A percentile compares a stretch with the other conserved stretches of the same genome.
These are phyloP conservation scores for Beta corolliflora DNA, from an alignment of 179 eudicot species.

Conservation along the genomic window DNA sequence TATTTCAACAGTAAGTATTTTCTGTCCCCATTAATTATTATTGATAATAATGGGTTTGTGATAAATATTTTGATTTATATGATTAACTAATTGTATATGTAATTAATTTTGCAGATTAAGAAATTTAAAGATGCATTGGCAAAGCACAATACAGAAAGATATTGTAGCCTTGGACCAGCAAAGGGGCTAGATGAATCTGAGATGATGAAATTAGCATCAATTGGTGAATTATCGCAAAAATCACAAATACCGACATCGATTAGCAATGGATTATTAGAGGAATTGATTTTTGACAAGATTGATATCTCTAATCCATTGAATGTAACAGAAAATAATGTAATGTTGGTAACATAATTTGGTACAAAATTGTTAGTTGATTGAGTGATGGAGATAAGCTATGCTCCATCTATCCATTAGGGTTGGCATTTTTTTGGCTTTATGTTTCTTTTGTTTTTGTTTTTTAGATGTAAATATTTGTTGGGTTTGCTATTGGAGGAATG, in stretches of 20 bases:
- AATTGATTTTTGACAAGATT: conserved; percentile 32
- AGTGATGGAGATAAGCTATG: not conserved
- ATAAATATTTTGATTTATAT: not conserved
- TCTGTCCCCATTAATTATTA: not conserved
- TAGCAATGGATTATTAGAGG: conserved; percentile 29
- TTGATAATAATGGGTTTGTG: not conserved
- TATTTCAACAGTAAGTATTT: conserved; percentile 39
- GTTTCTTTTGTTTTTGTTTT: not conserved
- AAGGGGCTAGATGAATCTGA: conserved; percentile 76
- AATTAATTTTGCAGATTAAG: conserved; percentile 51
- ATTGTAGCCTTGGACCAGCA: conserved; percentile 54
- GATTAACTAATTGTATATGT: not conserved
- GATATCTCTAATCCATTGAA: conserved; percentile 27
- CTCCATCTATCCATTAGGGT: not conserved
- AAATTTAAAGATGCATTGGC: conserved; percentile 76
- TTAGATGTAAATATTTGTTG: conserved; percentile 17
- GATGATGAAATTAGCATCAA: conserved; percentile 52
- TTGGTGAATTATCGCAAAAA: conserved; percentile 55
- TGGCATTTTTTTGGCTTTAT: not conserved
- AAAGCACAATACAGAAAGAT: conserved; percentile 52
- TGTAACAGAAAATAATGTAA: conserved; percentile 33
- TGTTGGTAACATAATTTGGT: conserved; percentile 36
- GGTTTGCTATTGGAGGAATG: not conserved
- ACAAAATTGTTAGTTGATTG: not conserved
- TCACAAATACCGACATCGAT: conserved; percentile 22